Conservation (phyloP, 1,284 basidiomycete species). For the Heterobasidion parviporum region DNA sequence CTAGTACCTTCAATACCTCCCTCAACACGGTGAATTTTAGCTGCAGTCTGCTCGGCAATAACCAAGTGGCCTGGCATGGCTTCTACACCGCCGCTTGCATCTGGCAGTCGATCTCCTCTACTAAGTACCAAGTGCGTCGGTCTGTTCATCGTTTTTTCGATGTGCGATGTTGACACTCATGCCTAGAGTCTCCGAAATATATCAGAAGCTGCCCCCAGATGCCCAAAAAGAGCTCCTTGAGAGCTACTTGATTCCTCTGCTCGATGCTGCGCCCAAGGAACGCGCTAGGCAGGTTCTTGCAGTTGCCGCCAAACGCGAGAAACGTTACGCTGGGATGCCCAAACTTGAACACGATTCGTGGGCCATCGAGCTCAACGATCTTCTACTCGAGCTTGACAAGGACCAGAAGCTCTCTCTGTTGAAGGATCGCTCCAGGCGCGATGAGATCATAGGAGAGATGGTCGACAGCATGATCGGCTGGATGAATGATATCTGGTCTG, state of each 20-base stretch:
- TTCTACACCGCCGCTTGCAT: no score
- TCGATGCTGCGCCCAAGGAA: conserved; percentile 14
- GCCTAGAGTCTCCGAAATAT: conserved; percentile 13
- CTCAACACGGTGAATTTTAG: no score
- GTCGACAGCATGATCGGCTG: conserved; percentile 45
- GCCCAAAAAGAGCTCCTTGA: conserved; percentile 18
- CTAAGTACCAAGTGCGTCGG: no score
- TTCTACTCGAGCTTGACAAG: conserved; percentile 41
- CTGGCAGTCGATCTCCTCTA: no score
- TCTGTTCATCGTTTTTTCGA: no score
- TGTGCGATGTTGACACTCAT: background rate
- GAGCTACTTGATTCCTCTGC: conserved; percentile 21
- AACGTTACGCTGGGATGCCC: conserved; percentile 33
- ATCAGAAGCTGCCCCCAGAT: conserved; percentile 19
- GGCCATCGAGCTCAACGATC: conserved; percentile 38
- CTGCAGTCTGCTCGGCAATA: no score
- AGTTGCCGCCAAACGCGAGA: conserved; percentile 23
- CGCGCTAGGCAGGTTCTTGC: conserved; percentile 11
- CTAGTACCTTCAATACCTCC: no score
- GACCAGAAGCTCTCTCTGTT: conserved; percentile 44
- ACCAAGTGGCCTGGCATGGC: no score
- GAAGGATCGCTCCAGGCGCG: conserved; percentile 39
- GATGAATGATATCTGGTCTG: conserved; percentile 53
- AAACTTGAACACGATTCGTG: conserved; percentile 42
- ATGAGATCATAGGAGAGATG: conserved; percentile 46